phyloP scores from a whole-genome alignment of 495 filamentous ascomycete species.

The Penicillium odoratum region DNA sequence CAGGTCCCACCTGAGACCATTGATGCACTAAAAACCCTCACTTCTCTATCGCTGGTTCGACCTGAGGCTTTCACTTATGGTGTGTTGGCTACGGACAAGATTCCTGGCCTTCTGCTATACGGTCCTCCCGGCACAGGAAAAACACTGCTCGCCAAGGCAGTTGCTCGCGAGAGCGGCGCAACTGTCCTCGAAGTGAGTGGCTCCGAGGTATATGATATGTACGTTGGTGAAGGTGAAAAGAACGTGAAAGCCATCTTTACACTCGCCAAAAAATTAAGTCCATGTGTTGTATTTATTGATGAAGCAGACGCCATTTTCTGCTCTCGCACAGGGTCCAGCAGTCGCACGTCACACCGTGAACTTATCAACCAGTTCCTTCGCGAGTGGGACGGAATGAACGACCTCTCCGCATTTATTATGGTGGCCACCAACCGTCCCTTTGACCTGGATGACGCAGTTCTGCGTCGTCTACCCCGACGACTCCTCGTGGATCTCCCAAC shows the following conservation, averaged over 20 bases:
- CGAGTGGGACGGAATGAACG: slow-evolving; percentile 96
- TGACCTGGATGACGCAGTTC: slow-evolving; percentile 91
- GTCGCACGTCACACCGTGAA: slow-evolving; percentile 73
- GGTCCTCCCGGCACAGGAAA: slow-evolving; percentile 96
- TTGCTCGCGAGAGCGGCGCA: slow-evolving; percentile 90
- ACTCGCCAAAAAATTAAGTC: slow-evolving; percentile 87
- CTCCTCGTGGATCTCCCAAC: slow-evolving; percentile 87
- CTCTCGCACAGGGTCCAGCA: slow-evolving; percentile 58
- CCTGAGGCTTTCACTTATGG: slow-evolving; percentile 97
- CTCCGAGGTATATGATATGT: slow-evolving; percentile 92
- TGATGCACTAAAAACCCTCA: slow-evolving; percentile 85
- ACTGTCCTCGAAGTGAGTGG: slow-evolving; percentile 74
- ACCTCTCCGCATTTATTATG: slow-evolving; percentile 92
- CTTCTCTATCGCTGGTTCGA: slow-evolving; percentile 79
- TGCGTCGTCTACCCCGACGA: slow-evolving; percentile 76
- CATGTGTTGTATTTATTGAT: slow-evolving; percentile 94
- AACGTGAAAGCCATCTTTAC: slow-evolving; percentile 92
- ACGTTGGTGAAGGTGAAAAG: slow-evolving; percentile 94
- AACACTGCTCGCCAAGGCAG: slow-evolving; percentile 90
- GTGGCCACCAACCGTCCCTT: slow-evolving; percentile 96
- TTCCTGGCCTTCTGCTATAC: slow-evolving; percentile 87
- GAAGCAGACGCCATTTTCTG: slow-evolving; percentile 93
- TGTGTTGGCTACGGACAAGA: slow-evolving; percentile 86
- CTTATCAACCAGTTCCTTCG: slow-evolving; percentile 96
- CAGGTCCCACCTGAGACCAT: slow-evolving; percentile 80